Base-by-base conservation (phyloP, 176 grass and related monocot genomes). In the Juncus inflexus region DNA sequence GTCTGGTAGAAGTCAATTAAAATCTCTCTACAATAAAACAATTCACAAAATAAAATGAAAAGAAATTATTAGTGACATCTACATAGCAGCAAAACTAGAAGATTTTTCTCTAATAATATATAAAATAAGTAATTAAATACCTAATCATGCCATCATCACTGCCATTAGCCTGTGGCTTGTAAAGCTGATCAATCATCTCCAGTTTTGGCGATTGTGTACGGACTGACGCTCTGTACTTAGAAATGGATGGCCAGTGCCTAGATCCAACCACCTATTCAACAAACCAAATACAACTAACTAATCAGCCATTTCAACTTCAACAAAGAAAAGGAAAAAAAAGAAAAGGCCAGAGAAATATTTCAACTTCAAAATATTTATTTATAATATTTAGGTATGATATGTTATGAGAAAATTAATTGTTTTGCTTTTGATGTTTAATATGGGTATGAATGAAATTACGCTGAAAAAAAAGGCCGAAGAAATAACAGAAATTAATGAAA, bases 111-210 rank as follows among this genome's bases (percentile, higher is more conserved):
- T 28, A 28, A 28, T 28, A 28, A 28, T 28, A 28, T 28, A 9
- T 47, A 47, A 47, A 47, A 47, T 53, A 40, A 57, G 11, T 56
- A 56, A 6, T 6, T 13, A 35, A 55, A 14, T 9, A 70, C 66
- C 66, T 70, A 40, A 70, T 70, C 66, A 70, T 70, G 11, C 66
- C 66, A 70, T 69, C 67, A 52, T 53, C 49, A 13, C 16, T 56
- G 11, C 67, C 52, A 70, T 70, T 39, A 56, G 52, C 36, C 38
- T 9, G 38, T 1, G 52, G 52, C 37, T 58, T 70, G 12, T 70
- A 70, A 70, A 70, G 52, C 7, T 70, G 52, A 42, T 70, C 67
- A 6, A 70, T 55, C 67, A 70, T 70, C 55, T 70, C 67, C 38
- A 58, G 55, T 42, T 70, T 70, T 0, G 67, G 7, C 2, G 52